Base-by-base conservation (phyloP, 169 alveolate genomes). In the Cryptosporidium andersoni region DNA sequence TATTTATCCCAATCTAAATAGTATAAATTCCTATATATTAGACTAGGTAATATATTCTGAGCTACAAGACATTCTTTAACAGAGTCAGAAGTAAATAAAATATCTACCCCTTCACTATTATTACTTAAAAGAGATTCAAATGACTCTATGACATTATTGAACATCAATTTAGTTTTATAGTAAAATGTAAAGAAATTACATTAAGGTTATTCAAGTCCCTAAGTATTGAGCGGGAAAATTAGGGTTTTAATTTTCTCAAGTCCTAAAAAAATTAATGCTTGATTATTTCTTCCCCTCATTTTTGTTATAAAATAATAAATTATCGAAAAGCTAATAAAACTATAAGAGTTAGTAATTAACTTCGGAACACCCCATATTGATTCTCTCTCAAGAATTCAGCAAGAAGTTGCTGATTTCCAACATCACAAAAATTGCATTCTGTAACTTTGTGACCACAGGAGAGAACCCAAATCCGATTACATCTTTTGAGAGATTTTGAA, bases 401-500 rank as follows among this genome's bases (percentile, higher is more conserved):
- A 0, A 66, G 51, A 47, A 52, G 14, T 39, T 66, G 65, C 11
- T 66, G 81, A 14, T 55, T 66, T n/a, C 55, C 55, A 14, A 66
- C 66, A 40, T 66, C 53, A 37, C 58, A 51, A 42, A 66, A 66
- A 52, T 34, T 16, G 45, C 81, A 66, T 39, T 66, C 81, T 9
- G 40, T 55, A 9, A 66, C 81, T 16, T 66, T 66, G 2, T 9
- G 7, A 7, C 81, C 81, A n/a, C 53, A 47, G 2, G 81, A 66
- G 37, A 66, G 55, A n/a, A 66, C 49, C 81, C 81, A 66, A 7
- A 66, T 66, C 40, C 64, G 34, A 39, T 52, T 52, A 40, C 81
- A 66, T 3, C 45, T 52, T 42, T 53, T 66, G 7, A 66, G 64
- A 3, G 81, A 66, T 43, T 66, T 66, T 47, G 51, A 66, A 45